Evolutionary conservation across 2,329 filamentous ascomycete species (phyloP), one percentile per base, ranked within the genome.

Genomic region (Arachnomyces sp.): DNA sequence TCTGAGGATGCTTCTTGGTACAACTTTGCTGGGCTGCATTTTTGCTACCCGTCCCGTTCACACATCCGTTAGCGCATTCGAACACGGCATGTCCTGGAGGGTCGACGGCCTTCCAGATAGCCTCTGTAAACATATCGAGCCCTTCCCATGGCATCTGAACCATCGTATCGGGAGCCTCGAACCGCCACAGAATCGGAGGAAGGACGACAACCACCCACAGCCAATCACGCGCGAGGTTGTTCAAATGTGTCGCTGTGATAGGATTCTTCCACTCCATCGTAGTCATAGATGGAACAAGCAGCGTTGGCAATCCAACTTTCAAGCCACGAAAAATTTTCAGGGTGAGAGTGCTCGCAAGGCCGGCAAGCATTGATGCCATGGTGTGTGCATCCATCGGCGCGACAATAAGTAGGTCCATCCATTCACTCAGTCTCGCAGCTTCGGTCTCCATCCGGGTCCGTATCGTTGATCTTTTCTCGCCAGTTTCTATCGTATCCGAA

Each of bases 251-350:
- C 66, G 85, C 86, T 12, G 86, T 94, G 66, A 89, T 81, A 2
- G 88, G 86, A 53, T 92, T 88, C 56, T 89, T 80, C 87, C 87
- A 94, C 79, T 90, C 88, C 44, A 84, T 75, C 1, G 78, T 79
- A 28, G 85, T 90, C 88, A 95, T 93, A 48, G 86, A 86, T 0
- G 89, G 88, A 5, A 94, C 81, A 42, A 95, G 68, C 36, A 95
- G 66, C 21, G 94, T 84, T 52, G 82, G 84, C 65, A 95, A 95
- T 5, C 82, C 82, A 1, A 84, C 80, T 52, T 93, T 82, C 89
- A 89, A 95, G 41, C 85, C 84, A 38, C 89, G 77, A 36, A 95
- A 61, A 1, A 94, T 77, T 51, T 90, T 84, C 38, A 93, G 72
- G 6, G 93, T 72, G 39, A 94, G 72, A 21, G 82, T 93, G 54